Evolutionary conservation across 257 asterid genomes (phyloP), one percentile per base, ranked within the genome.

Genomic region (Solanum verrucosum): DNA sequence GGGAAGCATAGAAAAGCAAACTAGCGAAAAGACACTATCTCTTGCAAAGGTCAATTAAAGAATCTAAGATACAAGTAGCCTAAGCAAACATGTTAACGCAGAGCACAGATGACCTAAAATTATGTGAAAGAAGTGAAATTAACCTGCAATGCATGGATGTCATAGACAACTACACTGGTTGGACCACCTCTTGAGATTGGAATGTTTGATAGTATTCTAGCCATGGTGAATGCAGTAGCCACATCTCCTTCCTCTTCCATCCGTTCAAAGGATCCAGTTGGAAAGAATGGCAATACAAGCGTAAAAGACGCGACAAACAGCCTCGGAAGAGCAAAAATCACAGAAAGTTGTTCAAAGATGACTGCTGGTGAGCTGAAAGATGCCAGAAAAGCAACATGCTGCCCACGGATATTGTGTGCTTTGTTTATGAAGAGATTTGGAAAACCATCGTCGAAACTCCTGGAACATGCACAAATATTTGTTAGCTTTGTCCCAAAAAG

Each of bases 211-310:
- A 96, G 89, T 93, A 96, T 95, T 89, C 99, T 93, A 87, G 99
- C 99, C 98, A 96, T 92, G 75, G 99, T 96, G 90, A 94, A 96
- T 15, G 98, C 98, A 87, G 98, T 96, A 33, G 98, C 99, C 21
- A 96, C 98, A 89, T 96, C 98, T 56, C 99, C 99, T 89, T 96
- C 98, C 95, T 94, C 98, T 94, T 96, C 99, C 86, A 94, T 92
- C 79, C 99, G 90, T 89, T 96, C 99, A 87, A 96, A 96, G 63
- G 98, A 94, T 81, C 98, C 99, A 37, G 98, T 96, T 56, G 99
- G 98, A 78, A 96, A 96, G 93, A 95, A 96, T 70, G 99, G 99
- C 88, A 96, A 88, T 25, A 95, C 98, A 89, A 96, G 89, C 0
- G 96, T 89, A 87, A 96, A 95, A 5, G 99, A 96, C 46, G 98